phyloP scores from a whole-genome alignment of 768 basidiomycete species.

The Hygrocybe punicea region DNA sequence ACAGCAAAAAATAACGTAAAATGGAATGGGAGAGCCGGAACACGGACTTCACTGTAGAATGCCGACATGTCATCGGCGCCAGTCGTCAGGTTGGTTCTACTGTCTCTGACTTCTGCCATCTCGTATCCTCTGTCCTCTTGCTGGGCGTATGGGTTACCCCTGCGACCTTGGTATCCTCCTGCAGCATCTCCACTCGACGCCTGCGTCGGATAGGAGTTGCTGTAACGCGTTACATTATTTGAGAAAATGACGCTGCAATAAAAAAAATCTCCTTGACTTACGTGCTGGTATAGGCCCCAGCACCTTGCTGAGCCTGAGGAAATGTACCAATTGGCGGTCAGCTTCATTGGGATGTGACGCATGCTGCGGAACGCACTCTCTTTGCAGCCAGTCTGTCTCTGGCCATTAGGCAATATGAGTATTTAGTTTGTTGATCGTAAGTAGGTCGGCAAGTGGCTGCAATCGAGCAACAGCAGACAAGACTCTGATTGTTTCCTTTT shows the following conservation, averaged over 20 bases:
- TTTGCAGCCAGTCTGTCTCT: slow-evolving; percentile 89
- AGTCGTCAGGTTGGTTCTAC: slow-evolving; percentile 46
- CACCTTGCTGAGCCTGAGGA: slow-evolving; percentile 61
- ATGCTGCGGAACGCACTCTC: slow-evolving; percentile 52
- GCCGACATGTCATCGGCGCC: slow-evolving; percentile 53
- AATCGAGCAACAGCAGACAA: background rate
- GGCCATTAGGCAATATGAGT: slow-evolving; percentile 52
- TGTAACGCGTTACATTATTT: slow-evolving; percentile 21
- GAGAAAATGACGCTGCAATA: slow-evolving; percentile 7
- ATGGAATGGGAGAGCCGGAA: background rate
- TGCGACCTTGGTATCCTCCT: slow-evolving; percentile 43
- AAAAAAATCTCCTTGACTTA: slow-evolving; percentile 31
- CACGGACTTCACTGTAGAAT: slow-evolving; percentile 71
- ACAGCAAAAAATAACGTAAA: background rate
- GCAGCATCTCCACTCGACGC: slow-evolving; percentile 37
- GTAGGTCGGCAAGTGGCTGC: background rate
- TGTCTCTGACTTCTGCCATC: slow-evolving; percentile 67
- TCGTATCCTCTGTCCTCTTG: slow-evolving; percentile 66
- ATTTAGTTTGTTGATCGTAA: slow-evolving; percentile 3
- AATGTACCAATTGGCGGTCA: slow-evolving; percentile 13
- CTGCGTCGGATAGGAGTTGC: slow-evolving; percentile 67
- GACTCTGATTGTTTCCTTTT: too few relatives aligned
- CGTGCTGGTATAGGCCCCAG: slow-evolving; percentile 47
- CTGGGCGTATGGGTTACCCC: slow-evolving; percentile 63
- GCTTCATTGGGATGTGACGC: slow-evolving; percentile 1